Percentiles rank a stretch among this genome's conserved stretches.
phyloP scores from a whole-genome alignment of 352 stramenopile species.

The Pythium brassicae region DNA sequence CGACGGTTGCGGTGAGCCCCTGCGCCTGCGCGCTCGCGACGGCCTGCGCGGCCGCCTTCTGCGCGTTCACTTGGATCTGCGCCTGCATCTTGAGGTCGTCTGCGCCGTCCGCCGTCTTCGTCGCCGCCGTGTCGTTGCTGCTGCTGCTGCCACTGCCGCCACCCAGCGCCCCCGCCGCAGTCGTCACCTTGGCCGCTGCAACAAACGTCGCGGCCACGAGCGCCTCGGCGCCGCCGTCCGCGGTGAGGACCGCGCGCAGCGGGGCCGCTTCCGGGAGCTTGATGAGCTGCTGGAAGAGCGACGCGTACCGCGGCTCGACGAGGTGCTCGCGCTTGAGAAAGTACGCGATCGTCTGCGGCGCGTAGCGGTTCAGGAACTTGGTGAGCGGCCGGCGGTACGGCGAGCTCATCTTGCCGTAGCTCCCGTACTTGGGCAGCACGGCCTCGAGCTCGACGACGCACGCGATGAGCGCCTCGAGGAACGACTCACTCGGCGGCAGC shows the following conservation, averaged over 20 bases:
- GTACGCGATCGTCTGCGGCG: slow-evolving; percentile 73
- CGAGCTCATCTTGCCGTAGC: slow-evolving; percentile 84
- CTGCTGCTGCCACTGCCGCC: no score
- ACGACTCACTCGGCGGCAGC: slow-evolving; percentile 92
- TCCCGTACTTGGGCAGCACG: slow-evolving; percentile 89
- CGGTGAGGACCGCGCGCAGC: slow-evolving; percentile 87
- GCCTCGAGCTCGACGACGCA: slow-evolving; percentile 93
- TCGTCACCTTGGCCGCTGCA: slow-evolving; percentile 53
- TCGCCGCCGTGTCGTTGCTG: no score
- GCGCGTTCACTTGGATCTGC: slow-evolving; percentile 81
- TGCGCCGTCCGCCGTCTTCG: slow-evolving; percentile 36
- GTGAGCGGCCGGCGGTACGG: slow-evolving; percentile 92
- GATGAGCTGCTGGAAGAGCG: slow-evolving; percentile 93
- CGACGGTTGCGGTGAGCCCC: slow-evolving; percentile 59
- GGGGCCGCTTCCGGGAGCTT: slow-evolving; percentile 85
- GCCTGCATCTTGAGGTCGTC: slow-evolving; percentile 80
- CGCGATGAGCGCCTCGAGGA: slow-evolving; percentile 95
- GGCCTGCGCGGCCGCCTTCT: slow-evolving; percentile 79
- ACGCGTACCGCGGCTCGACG: slow-evolving; percentile 85
- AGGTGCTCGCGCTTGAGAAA: slow-evolving; percentile 87
- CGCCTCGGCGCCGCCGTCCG: slow-evolving; percentile 82
- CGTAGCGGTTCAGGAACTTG: slow-evolving; percentile 92
- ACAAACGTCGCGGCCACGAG: slow-evolving; percentile 93
- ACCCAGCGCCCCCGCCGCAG: no score
- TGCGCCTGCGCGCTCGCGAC: slow-evolving; percentile 75